These are phyloP conservation scores for Cystobasidium onofrii DNA, from an alignment of 768 basidiomycete species.

Conservation along the genomic window DNA sequence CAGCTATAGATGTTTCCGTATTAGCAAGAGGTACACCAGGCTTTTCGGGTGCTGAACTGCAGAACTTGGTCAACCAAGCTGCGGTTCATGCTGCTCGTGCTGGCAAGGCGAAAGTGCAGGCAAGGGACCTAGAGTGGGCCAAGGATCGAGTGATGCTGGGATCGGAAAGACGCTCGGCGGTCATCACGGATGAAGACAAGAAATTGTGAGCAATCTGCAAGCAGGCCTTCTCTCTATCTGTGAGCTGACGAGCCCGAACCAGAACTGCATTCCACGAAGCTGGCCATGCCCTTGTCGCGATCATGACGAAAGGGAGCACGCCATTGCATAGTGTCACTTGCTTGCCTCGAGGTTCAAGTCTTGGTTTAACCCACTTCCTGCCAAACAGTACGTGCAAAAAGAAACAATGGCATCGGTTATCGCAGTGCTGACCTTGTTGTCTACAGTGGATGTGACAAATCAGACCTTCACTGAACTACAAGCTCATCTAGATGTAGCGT, in stretches of 20 bases:
- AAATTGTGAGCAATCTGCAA: not conserved
- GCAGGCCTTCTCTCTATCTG: not conserved
- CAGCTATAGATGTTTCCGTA: slow-evolving; percentile 67
- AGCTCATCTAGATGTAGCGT: slow-evolving; percentile 77
- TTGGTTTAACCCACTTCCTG: slow-evolving; percentile 57
- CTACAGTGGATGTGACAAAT: slow-evolving; percentile 57
- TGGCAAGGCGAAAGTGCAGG: slow-evolving; percentile 59
- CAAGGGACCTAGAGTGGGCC: slow-evolving; percentile 95
- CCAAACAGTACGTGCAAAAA: slow-evolving; percentile 44
- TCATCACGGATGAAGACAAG: slow-evolving; percentile 69
- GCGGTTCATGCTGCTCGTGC: slow-evolving; percentile 92
- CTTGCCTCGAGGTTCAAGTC: slow-evolving; percentile 85
- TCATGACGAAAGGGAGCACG: slow-evolving; percentile 91
- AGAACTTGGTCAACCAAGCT: slow-evolving; percentile 92
- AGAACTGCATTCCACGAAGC: slow-evolving; percentile 91
- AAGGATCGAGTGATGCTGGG: slow-evolving; percentile 86
- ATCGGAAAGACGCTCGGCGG: slow-evolving; percentile 81
- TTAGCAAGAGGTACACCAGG: slow-evolving; percentile 90
- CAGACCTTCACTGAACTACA: slow-evolving; percentile 66
- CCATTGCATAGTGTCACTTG: slow-evolving; percentile 97
- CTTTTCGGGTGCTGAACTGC: slow-evolving; percentile 92
- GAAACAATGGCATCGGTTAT: too few relatives aligned
- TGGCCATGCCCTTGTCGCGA: slow-evolving; percentile 55
- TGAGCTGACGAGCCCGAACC: not conserved
- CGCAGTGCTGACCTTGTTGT: not conserved